Conservation (phyloP, 805 yeast genomes). For the Yamadazyma sp. region DNA sequence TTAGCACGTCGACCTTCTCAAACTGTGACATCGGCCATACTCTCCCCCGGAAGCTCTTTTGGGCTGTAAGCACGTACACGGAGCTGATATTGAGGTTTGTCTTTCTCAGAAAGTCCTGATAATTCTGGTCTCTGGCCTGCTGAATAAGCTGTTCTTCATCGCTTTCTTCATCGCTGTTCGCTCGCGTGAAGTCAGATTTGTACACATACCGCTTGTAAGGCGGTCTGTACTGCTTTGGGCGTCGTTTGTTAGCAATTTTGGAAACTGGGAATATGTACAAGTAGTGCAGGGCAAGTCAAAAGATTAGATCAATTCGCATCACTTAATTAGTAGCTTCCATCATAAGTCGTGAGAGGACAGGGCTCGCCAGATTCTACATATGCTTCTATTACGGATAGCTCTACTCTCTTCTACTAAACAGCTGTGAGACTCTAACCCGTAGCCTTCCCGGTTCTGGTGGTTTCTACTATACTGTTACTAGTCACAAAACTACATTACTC, state of each 20-base stretch:
- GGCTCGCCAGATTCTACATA: too few species aligned
- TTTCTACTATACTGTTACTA: too few species aligned
- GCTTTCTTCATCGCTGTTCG: constrained; percentile 27
- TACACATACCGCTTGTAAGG: constrained; percentile 77
- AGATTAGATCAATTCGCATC: constrained; percentile 5
- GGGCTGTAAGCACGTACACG: constrained; percentile 32
- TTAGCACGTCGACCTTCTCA: constrained; percentile 50
- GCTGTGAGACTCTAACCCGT: too few species aligned
- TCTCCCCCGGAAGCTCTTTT: constrained; percentile 21
- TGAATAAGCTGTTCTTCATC: constrained; percentile 10
- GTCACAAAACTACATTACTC: too few species aligned
- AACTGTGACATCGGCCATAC: constrained; percentile 53
- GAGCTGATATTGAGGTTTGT: constrained; percentile 29
- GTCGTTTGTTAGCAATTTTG: constrained; percentile 79
- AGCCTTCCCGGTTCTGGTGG: too few species aligned
- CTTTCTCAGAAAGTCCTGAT: constrained; percentile 26
- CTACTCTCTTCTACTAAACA: too few species aligned
- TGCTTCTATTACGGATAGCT: too few species aligned
- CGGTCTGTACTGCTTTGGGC: constrained; percentile 80
- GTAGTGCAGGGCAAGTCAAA: too few species aligned
- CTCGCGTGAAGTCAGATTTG: constrained; percentile 35
- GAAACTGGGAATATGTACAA: constrained; percentile 6
- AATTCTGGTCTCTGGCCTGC: constrained; percentile 19
- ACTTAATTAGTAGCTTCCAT: too few species aligned
- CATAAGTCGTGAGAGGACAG: too few species aligned